Evolutionary conservation across 495 filamentous ascomycete species (phyloP).

Genomic region (Neurospora tetrasperma): DNA sequence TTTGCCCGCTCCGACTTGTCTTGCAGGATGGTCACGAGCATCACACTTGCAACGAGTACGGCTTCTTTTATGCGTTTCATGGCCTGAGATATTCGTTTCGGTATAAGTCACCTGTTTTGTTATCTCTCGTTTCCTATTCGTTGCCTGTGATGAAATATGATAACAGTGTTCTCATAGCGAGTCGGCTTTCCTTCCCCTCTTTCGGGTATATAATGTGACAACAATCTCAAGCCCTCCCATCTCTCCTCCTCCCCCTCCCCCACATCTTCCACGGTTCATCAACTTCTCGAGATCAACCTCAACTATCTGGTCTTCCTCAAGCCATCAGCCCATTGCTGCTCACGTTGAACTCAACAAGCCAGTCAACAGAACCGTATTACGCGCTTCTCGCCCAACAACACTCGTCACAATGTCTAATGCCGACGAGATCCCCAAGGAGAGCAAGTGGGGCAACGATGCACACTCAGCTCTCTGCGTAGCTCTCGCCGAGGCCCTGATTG

Average conservation of each 20-base stretch:
- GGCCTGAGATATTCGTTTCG: neutral
- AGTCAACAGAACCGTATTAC: neutral
- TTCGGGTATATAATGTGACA: neutral
- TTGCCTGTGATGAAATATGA: neutral
- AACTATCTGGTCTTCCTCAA: neutral
- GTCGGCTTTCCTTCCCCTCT: neutral
- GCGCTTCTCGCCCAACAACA: neutral
- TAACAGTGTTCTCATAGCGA: neutral
- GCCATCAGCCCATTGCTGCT: neutral
- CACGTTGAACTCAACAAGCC: neutral
- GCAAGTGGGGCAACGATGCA: slow-evolving; percentile 18
- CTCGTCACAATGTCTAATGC: neutral
- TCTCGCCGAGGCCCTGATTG: slow-evolving; percentile 11
- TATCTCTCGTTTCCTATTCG: neutral
- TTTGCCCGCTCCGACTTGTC: neutral
- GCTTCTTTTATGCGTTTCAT: neutral
- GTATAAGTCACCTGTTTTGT: neutral
- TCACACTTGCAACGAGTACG: neutral
- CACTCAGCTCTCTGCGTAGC: slow-evolving; percentile 20
- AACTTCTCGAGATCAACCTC: neutral
- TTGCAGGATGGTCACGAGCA: neutral
- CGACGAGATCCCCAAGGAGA: slow-evolving; percentile 1
- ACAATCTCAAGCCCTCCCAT: neutral
- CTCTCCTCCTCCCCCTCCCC: neutral
- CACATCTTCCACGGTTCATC: neutral